Percentiles rank a stretch among this genome's conserved stretches.
phyloP scores from a whole-genome alignment of 169 alveolate species.

The Eimeria tenella region DNA sequence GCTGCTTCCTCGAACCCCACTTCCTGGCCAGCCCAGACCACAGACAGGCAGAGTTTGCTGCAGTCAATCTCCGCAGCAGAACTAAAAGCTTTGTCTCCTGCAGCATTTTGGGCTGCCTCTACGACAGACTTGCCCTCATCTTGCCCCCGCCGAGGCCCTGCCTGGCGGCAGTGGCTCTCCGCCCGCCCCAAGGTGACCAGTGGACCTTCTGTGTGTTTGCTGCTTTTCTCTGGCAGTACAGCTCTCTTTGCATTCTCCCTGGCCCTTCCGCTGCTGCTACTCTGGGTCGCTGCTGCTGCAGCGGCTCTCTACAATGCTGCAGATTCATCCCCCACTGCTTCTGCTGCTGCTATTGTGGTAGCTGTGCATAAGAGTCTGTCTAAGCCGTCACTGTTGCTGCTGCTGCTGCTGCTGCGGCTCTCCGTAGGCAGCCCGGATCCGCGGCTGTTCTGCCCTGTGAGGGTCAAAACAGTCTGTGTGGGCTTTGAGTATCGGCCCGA shows the following conservation, averaged over 20 bases:
- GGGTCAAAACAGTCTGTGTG: neutral
- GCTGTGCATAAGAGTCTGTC: too few species aligned
- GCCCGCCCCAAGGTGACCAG: too few species aligned
- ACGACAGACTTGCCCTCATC: neutral
- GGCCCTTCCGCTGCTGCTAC: slow-evolving; percentile 4
- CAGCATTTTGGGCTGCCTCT: slow-evolving; percentile 24
- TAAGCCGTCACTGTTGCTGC: neutral
- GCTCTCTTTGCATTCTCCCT: neutral
- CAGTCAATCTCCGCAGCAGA: neutral
- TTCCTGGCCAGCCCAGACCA: slow-evolving; percentile 25
- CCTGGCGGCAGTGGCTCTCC: too few species aligned
- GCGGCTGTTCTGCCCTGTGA: neutral
- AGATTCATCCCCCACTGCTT: neutral
- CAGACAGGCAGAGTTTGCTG: neutral
- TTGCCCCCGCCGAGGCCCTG: too few species aligned
- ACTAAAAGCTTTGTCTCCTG: slow-evolving; percentile 1
- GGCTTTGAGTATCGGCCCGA: neutral
- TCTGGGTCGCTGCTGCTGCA: neutral
- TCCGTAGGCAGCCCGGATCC: neutral
- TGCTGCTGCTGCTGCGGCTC: slow-evolving; percentile 10
- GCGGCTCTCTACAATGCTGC: neutral
- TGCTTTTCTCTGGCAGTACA: too few species aligned
- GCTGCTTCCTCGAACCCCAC: slow-evolving; percentile 30
- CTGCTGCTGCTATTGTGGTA: neutral
- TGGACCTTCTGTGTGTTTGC: too few species aligned